Evolutionary conservation across 139 green algal genomes (phyloP).

Genomic region (Micromonas commoda): DNA sequence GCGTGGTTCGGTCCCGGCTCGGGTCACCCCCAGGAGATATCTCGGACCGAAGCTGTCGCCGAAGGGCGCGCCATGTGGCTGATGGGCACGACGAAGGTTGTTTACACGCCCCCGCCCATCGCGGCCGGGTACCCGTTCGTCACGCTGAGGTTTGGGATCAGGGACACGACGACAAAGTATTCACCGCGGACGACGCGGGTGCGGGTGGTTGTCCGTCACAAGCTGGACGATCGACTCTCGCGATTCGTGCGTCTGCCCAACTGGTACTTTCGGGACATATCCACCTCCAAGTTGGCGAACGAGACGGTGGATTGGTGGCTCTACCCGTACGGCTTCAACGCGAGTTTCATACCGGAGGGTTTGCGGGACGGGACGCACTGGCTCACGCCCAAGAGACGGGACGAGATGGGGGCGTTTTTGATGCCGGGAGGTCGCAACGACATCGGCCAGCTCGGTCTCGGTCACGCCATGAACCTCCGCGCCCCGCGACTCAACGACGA

Average conservation of each 20-base stretch:
- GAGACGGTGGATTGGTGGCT: background rate
- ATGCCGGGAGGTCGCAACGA: conserved; percentile 20
- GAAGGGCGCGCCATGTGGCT: background rate
- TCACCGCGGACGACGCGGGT: background rate
- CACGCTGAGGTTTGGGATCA: background rate
- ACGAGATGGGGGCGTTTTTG: background rate
- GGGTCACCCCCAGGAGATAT: background rate
- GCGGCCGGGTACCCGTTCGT: background rate
- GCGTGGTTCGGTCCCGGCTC: background rate
- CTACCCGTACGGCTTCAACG: no score
- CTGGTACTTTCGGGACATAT: background rate
- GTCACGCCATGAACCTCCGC: conserved; percentile 1
- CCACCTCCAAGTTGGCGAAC: background rate
- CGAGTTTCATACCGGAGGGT: no score
- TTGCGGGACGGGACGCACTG: background rate
- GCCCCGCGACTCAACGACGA: background rate
- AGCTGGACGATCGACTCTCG: background rate
- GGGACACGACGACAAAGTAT: background rate
- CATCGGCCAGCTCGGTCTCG: conserved; percentile 34
- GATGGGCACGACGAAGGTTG: background rate
- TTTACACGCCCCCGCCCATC: background rate
- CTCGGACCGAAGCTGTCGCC: background rate
- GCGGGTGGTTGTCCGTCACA: background rate
- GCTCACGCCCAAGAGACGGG: background rate
- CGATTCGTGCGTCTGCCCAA: background rate